Percentiles rank a stretch among this genome's conserved stretches.
These are phyloP conservation scores for Lichtheimia hyalospora DNA, from an alignment of 371 early-diverging fungal species.

Conservation along the genomic window DNA sequence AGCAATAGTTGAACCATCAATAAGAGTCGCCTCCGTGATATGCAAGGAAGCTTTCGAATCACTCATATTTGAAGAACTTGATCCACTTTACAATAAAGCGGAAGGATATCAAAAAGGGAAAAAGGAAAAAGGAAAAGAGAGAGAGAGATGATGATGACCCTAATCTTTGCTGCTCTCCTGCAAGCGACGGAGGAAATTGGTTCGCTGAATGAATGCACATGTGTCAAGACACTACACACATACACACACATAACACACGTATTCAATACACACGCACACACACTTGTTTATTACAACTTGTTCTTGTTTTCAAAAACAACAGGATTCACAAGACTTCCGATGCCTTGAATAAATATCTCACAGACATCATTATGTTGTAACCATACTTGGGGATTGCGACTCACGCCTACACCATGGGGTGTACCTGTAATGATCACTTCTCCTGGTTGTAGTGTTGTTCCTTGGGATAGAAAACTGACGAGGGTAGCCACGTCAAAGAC, in stretches of 20 bases:
- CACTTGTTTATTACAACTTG: constrained; percentile 1
- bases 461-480: constrained; percentile 55
- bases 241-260: too few relatives aligned
- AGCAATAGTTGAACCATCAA: constrained; percentile 13
- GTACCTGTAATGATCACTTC: constrained; percentile 66
- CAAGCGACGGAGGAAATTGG: background rate
- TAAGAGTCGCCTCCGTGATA: constrained; percentile 16
- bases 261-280: background rate
- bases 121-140: too few relatives aligned
- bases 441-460: constrained; percentile 59
- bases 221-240: too few relatives aligned
- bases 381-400: constrained; percentile 49
- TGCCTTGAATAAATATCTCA: constrained; percentile 51
- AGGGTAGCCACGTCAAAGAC: constrained; percentile 25
- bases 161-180: background rate
- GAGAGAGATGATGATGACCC: background rate
- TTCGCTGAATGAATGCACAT: too few relatives aligned
- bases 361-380: constrained; percentile 55
- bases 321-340: constrained; percentile 55
- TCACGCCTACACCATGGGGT: constrained; percentile 58
- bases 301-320: constrained; percentile 22
- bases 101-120: too few relatives aligned
- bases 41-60: constrained; percentile 6
- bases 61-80: background rate
- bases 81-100: too few relatives aligned